These are phyloP conservation scores for Picocystis salinarum DNA, from an alignment of 139 green algal species.

Conservation along the genomic window DNA sequence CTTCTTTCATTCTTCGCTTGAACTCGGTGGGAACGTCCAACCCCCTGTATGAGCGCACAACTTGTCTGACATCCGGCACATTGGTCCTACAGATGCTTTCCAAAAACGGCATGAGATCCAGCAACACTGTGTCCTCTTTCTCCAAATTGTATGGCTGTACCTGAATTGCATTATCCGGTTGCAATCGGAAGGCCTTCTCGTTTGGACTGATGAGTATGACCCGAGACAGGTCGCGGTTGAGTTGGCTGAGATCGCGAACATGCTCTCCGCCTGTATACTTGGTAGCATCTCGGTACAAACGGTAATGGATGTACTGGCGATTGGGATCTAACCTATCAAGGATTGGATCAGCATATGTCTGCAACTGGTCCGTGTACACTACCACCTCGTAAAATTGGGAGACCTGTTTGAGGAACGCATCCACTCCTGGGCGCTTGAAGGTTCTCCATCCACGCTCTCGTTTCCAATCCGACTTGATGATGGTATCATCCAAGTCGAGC, in stretches of 20 bases:
- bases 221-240: conserved; percentile 76
- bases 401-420: conserved; percentile 77
- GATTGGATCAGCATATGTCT: conserved; percentile 72
- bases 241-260: conserved; percentile 63
- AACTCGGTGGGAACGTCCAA: conserved; percentile 64
- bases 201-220: conserved; percentile 55
- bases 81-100: conserved; percentile 34
- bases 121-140: conserved; percentile 49
- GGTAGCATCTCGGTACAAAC: conserved; percentile 74
- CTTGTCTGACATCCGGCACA: conserved; percentile 37
- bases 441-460: conserved; percentile 46
- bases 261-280: conserved; percentile 72
- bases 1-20: conserved; percentile 15
- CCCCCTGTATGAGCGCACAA: conserved; percentile 60
- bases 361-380: conserved; percentile 69
- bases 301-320: conserved; percentile 35
- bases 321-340: conserved; percentile 78
- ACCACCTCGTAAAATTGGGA: conserved; percentile 85
- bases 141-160: conserved; percentile 33
- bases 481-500: conserved; percentile 80
- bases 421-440: conserved; percentile 77
- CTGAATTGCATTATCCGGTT: conserved; percentile 69
- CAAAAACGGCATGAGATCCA: conserved; percentile 76
- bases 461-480: conserved; percentile 84
- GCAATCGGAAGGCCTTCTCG: conserved; percentile 32